These are phyloP conservation scores for Escallonia rubra DNA, from an alignment of 129 eudicot genomes.

Conservation along the genomic window DNA sequence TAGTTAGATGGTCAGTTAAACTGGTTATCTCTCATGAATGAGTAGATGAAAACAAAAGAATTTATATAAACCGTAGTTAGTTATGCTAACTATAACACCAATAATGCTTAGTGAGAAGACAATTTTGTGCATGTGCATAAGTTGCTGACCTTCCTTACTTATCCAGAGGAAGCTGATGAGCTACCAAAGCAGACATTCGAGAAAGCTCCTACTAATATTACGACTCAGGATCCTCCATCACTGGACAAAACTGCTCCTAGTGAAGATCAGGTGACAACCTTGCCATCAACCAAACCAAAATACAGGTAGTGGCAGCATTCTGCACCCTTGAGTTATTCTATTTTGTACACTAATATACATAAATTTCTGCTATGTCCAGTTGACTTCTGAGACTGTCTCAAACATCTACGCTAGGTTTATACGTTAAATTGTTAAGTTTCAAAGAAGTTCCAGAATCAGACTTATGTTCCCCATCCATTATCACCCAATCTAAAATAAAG, in stretches of 20 bases:
- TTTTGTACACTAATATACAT: not conserved
- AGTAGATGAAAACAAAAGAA: no score
- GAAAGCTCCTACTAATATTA: conserved; percentile 16
- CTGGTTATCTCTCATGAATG: no score
- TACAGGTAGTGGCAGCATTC: conserved; percentile 45
- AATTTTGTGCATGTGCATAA: not conserved
- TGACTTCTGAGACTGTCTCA: not conserved
- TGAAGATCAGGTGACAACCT: conserved; percentile 17
- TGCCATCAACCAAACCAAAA: conserved; percentile 51
- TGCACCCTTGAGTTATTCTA: not conserved
- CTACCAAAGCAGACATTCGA: conserved; percentile 29
- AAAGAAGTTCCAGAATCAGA: no score
- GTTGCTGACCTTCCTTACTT: conserved; percentile 7
- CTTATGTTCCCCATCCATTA: no score
- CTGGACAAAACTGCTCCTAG: conserved; percentile 23
- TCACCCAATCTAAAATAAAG: no score
- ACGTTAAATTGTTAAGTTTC: no score
- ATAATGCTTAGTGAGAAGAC: no score
- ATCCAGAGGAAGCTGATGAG: conserved; percentile 64
- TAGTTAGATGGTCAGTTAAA: no score
- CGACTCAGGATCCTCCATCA: conserved; percentile 23
- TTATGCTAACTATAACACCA: no score
- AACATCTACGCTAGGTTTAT: no score
- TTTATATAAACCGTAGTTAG: no score
- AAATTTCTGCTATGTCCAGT: not conserved